Percentiles rank a stretch among this genome's conserved stretches.
phyloP scores from a whole-genome alignment of 1,284 basidiomycete species.

The Pyrrhoderma lamaoense region DNA sequence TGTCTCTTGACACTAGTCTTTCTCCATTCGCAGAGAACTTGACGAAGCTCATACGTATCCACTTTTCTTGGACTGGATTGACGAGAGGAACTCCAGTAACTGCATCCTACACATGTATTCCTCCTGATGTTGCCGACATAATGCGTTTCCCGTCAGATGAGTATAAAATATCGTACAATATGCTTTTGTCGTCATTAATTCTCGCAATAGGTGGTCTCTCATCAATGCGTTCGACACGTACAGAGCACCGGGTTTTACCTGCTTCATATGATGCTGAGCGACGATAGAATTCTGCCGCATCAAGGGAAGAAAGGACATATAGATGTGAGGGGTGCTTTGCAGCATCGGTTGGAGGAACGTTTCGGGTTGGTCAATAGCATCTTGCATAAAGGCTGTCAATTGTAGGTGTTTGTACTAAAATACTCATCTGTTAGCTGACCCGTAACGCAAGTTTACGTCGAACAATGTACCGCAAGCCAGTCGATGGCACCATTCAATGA shows the following conservation, averaged over 20 bases:
- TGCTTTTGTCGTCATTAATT: background rate
- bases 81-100: too few species aligned
- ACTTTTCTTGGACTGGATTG: too few species aligned
- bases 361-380: background rate
- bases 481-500: background rate
- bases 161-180: background rate
- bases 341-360: background rate
- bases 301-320: background rate
- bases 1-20: background rate
- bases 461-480: too few species aligned
- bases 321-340: background rate
- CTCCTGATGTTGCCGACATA: too few species aligned
- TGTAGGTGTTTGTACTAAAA: background rate
- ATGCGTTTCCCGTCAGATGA: background rate
- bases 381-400: background rate
- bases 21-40: conserved; percentile 4
- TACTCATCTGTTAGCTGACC: background rate
- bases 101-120: background rate
- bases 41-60: too few species aligned
- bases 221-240: too few species aligned
- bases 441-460: too few species aligned
- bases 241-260: too few species aligned
- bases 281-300: background rate
- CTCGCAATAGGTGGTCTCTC: too few species aligned
- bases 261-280: background rate